Conservation (phyloP, 2,329 filamentous ascomycete species). For the Fonsecaea erecta region DNA sequence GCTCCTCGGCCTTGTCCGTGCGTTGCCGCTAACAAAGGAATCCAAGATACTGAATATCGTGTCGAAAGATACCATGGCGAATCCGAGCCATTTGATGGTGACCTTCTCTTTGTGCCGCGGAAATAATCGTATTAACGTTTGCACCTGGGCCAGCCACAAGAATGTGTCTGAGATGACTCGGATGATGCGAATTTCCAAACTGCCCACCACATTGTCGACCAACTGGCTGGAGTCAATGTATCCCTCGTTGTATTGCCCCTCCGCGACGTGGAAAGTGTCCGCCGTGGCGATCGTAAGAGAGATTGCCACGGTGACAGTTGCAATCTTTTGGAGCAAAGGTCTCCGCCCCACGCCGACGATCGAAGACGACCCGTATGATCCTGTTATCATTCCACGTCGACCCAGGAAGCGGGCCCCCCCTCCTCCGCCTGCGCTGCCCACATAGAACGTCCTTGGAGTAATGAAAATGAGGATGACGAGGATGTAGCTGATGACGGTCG, state of each 20-base stretch:
- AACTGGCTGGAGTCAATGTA: constrained; percentile 78
- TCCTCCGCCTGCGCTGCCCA: constrained; percentile 67
- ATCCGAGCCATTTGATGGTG: constrained; percentile 98
- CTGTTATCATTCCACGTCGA: constrained; percentile 75
- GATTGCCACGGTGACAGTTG: constrained; percentile 68
- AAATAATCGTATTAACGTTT: constrained; percentile 93
- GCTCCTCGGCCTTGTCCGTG: constrained; percentile 67
- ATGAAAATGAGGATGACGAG: constrained; percentile 93
- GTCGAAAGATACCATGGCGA: constrained; percentile 88
- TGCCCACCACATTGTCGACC: constrained; percentile 78
- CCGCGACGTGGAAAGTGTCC: constrained; percentile 84
- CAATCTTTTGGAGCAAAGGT: constrained; percentile 86
- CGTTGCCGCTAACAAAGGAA: constrained; percentile 70
- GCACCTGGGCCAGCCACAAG: constrained; percentile 94
- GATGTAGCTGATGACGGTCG: constrained; percentile 88
- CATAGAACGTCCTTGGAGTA: constrained; percentile 89
- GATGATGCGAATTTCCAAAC: constrained; percentile 84
- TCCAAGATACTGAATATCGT: constrained; percentile 90
- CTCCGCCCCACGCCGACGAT: constrained; percentile 86
- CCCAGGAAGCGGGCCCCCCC: constrained; percentile 73
- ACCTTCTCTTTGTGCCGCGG: constrained; percentile 96
- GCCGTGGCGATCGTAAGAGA: constrained; percentile 92
- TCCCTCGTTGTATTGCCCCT: constrained; percentile 77
- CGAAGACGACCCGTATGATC: constrained; percentile 56
- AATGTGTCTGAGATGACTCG: constrained; percentile 95